Base-by-base conservation (phyloP, 768 basidiomycete species). In the Mycena galericulata region DNA sequence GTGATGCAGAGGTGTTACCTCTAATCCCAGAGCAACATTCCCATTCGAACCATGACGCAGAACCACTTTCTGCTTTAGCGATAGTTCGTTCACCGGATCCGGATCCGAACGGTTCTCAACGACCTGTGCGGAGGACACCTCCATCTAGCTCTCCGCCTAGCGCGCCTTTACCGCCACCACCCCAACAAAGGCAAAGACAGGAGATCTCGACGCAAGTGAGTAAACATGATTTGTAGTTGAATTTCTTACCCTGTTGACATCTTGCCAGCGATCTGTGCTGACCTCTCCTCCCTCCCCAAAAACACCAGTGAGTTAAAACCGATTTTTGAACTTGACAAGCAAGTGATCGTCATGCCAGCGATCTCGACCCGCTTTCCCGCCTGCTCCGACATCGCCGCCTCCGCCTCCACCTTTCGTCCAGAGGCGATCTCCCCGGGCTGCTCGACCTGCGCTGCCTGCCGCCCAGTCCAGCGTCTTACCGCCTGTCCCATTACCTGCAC, bases 311-410 rank as follows among this genome's bases (percentile, higher is more conserved):
- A 61, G 66, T 67, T n/a, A 30, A 18, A 4, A 45, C 26, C 20
- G 17, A n/a, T 17, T 49, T 26, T 29, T 15, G 22, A 32, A 27
- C 10, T 14, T 3, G 26, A 3, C 9, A 17, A 12, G n/a, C 15
- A 15, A 27, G 58, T 14, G 59, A 8, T 22, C 9, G n/a, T 50
- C 41, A n/a, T 34, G 15, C 36, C 22, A 71, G 66, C 70, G 62
- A 29, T 18, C 70, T 20, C 47, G 18, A 11, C 65, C 64, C 7
- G 17, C 47, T 11, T 53, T 72, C 41, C 70, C 70, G 72, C 75
- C 47, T 26, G 60, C 64, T 47, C 73, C 41, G 78, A 84, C 66
- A 81, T 81, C 69, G 67, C 79, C 45, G 73, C 81, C 43, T 81
- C 82, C 72, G 12, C 32, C 67, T 29, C 67, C 46, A 26, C 70